Evolutionary conservation across 495 filamentous ascomycete species (phyloP).

Genomic region (Xylaria intraflava): DNA sequence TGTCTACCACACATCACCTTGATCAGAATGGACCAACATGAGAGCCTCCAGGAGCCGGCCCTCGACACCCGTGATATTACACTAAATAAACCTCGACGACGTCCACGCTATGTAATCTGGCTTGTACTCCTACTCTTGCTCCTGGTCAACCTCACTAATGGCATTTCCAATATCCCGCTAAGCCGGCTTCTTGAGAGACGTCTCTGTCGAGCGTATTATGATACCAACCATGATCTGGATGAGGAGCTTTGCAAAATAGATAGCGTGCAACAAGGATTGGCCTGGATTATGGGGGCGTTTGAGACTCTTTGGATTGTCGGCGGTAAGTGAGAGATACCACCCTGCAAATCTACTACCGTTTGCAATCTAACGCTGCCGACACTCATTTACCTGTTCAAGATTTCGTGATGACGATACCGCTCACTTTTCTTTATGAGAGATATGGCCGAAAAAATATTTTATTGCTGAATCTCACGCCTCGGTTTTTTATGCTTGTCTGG

Average conservation of each 20-base stretch:
- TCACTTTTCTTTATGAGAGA: conserved; percentile 33
- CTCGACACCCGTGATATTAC: not conserved
- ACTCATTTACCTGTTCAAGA: conserved; percentile 24
- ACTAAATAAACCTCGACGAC: not conserved
- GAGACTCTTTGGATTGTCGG: conserved; percentile 41
- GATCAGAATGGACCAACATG: conserved; percentile 5
- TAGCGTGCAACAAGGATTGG: conserved; percentile 36
- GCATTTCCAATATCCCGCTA: conserved; percentile 41
- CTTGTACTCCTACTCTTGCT: conserved; percentile 33
- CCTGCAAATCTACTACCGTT: not conserved
- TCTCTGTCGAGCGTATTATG: conserved; percentile 42
- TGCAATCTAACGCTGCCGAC: not conserved
- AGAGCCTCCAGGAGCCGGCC: not conserved
- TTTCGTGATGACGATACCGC: conserved; percentile 40
- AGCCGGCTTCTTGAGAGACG: conserved; percentile 43
- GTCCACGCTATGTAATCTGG: conserved; percentile 15
- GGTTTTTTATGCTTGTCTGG: conserved; percentile 36
- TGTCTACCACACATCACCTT: not conserved
- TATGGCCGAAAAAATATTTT: conserved; percentile 33
- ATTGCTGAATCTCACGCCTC: conserved; percentile 34
- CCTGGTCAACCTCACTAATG: conserved; percentile 38
- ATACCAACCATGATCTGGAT: conserved; percentile 28
- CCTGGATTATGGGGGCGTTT: conserved; percentile 37
- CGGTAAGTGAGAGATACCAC: conserved; percentile 24
- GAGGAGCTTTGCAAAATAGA: conserved; percentile 45